Conservation (phyloP, 1,284 basidiomycete species). For the Apiotrichum mycotoxinovorans region DNA sequence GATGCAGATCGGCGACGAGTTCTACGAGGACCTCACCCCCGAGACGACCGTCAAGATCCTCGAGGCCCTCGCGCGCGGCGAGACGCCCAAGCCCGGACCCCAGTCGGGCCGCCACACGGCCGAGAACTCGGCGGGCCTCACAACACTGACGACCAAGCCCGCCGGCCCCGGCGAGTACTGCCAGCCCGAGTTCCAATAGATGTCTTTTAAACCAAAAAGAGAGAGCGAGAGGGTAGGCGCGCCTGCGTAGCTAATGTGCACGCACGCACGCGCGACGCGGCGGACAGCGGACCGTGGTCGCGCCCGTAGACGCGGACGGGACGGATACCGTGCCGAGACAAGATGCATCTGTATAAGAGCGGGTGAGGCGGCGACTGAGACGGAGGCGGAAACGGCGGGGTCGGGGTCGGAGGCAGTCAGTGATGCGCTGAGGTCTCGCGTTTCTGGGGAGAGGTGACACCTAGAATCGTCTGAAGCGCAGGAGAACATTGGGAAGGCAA, state of each 20-base stretch:
- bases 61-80: slow-evolving; percentile 76
- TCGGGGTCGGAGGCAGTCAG: too few relatives aligned
- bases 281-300: too few relatives aligned
- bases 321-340: neutral
- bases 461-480: too few relatives aligned
- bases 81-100: slow-evolving; percentile 86
- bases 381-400: too few relatives aligned
- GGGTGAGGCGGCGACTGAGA: too few relatives aligned
- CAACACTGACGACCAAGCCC: slow-evolving; percentile 80
- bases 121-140: slow-evolving; percentile 86
- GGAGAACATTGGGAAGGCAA: too few relatives aligned
- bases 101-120: slow-evolving; percentile 80
- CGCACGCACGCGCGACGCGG: too few relatives aligned
- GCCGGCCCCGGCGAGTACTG: slow-evolving; percentile 92
- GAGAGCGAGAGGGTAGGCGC: neutral
- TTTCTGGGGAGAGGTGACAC: too few relatives aligned
- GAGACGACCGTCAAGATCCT: slow-evolving; percentile 83
- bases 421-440: too few relatives aligned
- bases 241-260: neutral
- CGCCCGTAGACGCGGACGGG: neutral
- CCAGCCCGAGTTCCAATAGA: slow-evolving; percentile 76
- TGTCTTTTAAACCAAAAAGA: neutral
- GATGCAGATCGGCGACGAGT: slow-evolving; percentile 95
- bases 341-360: slow-evolving; percentile 7
- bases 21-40: slow-evolving; percentile 97